Evolutionary conservation across 208 protist species (phyloP), one percentile per base, ranked within the genome.

Genomic region (Wallacemonas sp.): DNA sequence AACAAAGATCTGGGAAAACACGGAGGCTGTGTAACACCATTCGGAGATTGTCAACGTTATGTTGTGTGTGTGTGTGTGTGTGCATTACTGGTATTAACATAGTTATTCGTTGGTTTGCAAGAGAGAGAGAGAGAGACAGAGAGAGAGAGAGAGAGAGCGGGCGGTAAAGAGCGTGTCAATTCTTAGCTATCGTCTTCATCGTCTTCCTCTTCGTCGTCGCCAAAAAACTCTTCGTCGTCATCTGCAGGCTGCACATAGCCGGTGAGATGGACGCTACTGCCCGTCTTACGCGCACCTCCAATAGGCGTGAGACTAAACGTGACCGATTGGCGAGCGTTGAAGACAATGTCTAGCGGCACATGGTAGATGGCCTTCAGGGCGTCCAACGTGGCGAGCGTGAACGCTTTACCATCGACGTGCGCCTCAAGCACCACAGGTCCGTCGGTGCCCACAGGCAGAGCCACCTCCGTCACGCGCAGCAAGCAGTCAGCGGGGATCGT

Each of bases 341-440:
- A 79, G 30, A 94, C 70, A 46, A 91, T 73, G 62, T 94, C 88
- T 15, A 83, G 79, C 33, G 62, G 67, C 53, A 80, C 67, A 45
- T 91, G 83, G 56, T 87, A 91, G 14, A 79, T 38, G 19, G 74
- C 77, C 39, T 64, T 71, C 34, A 84, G 78, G n/a, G 84, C 80
- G 73, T 94, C 80, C 44, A 94, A 77, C 8, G 88, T 94, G 2
- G 72, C 80, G 12, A 94, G 64, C 6, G 77, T 75, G 27, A 87
- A 85, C 26, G 79, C 60, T 51, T 84, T 77, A 27, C 75, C 76
- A 3, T 90, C 55, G 21, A 55, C 47, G 41, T 64, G 64, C 9
- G 83, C 79, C 8, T 62, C 33, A 8, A 92, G 71, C 1, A 79
- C 84, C 59, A 87, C 73, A 26, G 75, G 51, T 30, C 67, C 75